phyloP scores from a whole-genome alignment of 1,139 yeast genomes.

The Arxiozyma slooffiae region DNA sequence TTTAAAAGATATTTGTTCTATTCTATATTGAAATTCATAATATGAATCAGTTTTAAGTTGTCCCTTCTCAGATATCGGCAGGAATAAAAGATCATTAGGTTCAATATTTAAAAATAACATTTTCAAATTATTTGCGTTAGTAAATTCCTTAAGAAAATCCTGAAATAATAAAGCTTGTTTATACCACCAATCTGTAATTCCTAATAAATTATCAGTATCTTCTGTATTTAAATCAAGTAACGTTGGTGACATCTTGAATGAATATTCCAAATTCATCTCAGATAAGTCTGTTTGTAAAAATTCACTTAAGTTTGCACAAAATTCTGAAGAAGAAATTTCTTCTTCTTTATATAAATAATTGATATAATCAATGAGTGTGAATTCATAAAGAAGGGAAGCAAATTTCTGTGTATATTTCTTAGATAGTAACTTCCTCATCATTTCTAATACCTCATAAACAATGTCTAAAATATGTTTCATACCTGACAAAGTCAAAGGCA shows the following conservation, averaged over 20 bases:
- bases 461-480: slow-evolving; percentile 28
- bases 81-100: slow-evolving; percentile 5
- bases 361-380: slow-evolving; percentile 37
- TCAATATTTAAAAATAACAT: slow-evolving; percentile 30
- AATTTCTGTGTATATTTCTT: slow-evolving; percentile 23
- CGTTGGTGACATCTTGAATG: slow-evolving; percentile 35
- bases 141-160: slow-evolving; percentile 24
- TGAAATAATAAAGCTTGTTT: slow-evolving; percentile 32
- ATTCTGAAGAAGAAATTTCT: slow-evolving; percentile 36
- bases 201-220: slow-evolving; percentile 5
- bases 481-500: slow-evolving; percentile 39
- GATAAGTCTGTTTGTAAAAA: slow-evolving; percentile 32
- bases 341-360: slow-evolving; percentile 37
- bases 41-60: slow-evolving; percentile 24
- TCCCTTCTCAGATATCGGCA: slow-evolving; percentile 2
- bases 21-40: slow-evolving; percentile 33
- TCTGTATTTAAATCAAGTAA: slow-evolving; percentile 25
- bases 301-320: slow-evolving; percentile 33
- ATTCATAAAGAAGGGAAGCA: slow-evolving; percentile 37
- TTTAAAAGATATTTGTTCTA: neutral
- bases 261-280: slow-evolving; percentile 30
- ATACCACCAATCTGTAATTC: slow-evolving; percentile 33
- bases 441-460: slow-evolving; percentile 28
- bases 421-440: slow-evolving; percentile 21
- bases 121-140: slow-evolving; percentile 29